Base-by-base conservation (phyloP, 1,284 basidiomycete genomes). In the Cryptococcus depauperatus region DNA sequence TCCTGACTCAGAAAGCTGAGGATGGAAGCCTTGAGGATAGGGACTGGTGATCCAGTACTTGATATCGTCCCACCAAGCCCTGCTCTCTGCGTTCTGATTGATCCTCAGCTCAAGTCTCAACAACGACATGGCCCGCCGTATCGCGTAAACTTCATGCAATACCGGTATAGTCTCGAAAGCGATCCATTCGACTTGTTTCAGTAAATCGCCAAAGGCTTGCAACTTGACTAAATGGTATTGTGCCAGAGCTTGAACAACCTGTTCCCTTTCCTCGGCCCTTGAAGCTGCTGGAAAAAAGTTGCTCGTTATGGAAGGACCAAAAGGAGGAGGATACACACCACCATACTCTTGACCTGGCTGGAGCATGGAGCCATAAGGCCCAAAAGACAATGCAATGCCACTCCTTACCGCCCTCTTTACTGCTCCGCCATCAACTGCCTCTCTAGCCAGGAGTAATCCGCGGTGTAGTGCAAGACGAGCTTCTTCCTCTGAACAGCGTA, bases 131-230 rank as follows among this genome's bases (percentile, higher is more conserved):
- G 84, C 84, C 13, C 69, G 67, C 35, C 84, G 72, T 46, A 89
- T 80, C 1, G 81, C 84, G 9, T 60, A 66, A 4, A 83, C 73
- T 66, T 90, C 86, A 21, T 79, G 68, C 11, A 77, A 60, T 1
- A 85, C 71, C 0, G 86, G 84, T 3, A 88, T 71, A 0, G 85
- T 89, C 73, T 89, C 86, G 61, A 89, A 88, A 7, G 83, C 83
- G 39, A 89, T 59, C 50, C 75, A 76, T 45, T 82, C 79, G 43
- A 89, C 68, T 8, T 60, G 60, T 22, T 62, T 53, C 85, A 84
- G 89, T 0, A 71, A 70, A 18, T 72, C 66, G 0, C 77, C 73
- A 57, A 81, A 83, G 0, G 79, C 69, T 27, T 66, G 55, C 30
- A 89, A 72, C 9, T 85, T 74, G 44, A 77, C 73, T n/a, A 81